phyloP scores from a whole-genome alignment of 106 monocot species.

The Iris macrosiphon region DNA sequence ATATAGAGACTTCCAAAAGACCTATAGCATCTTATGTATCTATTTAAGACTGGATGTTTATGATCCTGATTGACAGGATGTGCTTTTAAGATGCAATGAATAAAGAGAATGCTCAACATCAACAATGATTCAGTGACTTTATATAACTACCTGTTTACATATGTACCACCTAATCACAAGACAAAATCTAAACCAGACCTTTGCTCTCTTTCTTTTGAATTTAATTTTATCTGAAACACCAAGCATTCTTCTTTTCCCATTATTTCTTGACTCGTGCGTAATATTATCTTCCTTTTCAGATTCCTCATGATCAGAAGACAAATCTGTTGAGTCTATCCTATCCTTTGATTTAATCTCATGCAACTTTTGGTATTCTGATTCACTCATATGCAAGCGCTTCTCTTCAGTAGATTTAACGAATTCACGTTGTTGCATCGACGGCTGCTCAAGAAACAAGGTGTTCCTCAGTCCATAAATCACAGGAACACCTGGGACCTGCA shows the following conservation, averaged over 20 bases:
- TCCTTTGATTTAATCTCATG: constrained; percentile 35
- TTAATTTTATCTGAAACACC: constrained; percentile 40
- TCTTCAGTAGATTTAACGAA: constrained; percentile 73
- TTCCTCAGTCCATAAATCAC: constrained; percentile 81
- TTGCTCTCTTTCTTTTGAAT: constrained; percentile 85
- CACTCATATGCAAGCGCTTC: constrained; percentile 59
- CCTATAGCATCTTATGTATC: neutral
- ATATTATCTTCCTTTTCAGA: constrained; percentile 1
- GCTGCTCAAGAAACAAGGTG: constrained; percentile 67
- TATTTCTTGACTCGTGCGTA: neutral
- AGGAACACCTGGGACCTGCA: constrained; percentile 78
- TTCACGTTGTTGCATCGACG: constrained; percentile 57
- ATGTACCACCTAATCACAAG: neutral
- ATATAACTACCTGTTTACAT: neutral
- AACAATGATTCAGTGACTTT: neutral
- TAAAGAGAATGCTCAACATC: no score
- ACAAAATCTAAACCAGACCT: constrained; percentile 34
- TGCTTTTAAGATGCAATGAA: no score
- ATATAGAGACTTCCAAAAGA: neutral
- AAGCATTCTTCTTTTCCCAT: constrained; percentile 12
- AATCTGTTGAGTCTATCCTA: neutral
- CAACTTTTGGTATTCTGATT: constrained; percentile 47
- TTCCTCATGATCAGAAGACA: neutral
- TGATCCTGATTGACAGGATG: neutral
- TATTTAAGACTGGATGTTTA: neutral